These are phyloP conservation scores for Tripidium arundinaceum DNA, from an alignment of 202 grass and related monocot species.

Conservation along the genomic window DNA sequence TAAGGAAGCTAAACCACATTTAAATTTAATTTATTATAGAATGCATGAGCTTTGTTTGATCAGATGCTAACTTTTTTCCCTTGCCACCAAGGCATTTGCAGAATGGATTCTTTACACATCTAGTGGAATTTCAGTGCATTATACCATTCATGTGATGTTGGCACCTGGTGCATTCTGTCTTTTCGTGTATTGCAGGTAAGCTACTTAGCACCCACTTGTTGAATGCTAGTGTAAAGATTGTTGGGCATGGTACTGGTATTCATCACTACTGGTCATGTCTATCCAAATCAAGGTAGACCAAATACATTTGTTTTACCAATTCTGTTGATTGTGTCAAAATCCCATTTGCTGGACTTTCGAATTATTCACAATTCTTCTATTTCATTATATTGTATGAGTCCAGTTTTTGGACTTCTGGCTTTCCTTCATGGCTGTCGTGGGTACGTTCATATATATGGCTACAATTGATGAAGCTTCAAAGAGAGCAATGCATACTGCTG, in stretches of 20 bases:
- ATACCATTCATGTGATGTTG: conserved; percentile 96
- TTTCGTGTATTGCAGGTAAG: conserved; percentile 91
- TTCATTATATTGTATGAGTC: conserved; percentile 11
- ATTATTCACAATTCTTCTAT: conserved; percentile 2
- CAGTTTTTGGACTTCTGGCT: conserved; percentile 99
- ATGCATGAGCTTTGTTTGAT: conserved; percentile 12
- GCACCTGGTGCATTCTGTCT: conserved; percentile 94
- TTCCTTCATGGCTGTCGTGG: conserved; percentile 98
- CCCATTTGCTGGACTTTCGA: neutral
- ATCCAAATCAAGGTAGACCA: neutral
- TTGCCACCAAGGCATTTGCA: conserved; percentile 67
- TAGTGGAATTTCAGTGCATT: conserved; percentile 92
- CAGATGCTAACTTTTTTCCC: conserved; percentile 30
- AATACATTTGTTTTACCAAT: neutral
- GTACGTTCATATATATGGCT: conserved; percentile 97
- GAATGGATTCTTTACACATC: conserved; percentile 97
- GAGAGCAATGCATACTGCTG: conserved; percentile 75
- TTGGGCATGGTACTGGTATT: conserved; percentile 6
- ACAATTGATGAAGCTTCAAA: conserved; percentile 91
- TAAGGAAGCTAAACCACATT: conserved; percentile 3
- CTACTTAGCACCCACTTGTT: neutral
- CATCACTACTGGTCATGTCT: neutral
- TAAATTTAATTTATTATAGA: conserved; percentile 15
- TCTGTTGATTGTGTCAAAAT: neutral
- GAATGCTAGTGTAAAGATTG: conserved; percentile 6